Evolutionary conservation across 352 stramenopile genomes (phyloP).

Genomic region (Plasmopara muralis): DNA sequence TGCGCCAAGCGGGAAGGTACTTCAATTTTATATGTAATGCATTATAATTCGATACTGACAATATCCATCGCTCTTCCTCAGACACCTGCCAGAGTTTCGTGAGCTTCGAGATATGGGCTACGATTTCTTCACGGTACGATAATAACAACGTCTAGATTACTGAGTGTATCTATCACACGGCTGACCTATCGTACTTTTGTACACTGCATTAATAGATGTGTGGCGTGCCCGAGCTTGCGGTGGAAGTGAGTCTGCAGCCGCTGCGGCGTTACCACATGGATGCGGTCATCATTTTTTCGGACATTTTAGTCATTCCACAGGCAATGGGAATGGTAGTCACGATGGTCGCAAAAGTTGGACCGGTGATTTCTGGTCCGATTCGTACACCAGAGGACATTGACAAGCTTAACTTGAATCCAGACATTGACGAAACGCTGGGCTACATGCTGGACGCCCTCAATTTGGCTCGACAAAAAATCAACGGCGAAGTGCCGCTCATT

Average conservation of each 20-base stretch:
- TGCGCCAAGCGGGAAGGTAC: conserved; percentile 94
- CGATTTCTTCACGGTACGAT: conserved; percentile 76
- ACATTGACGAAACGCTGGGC: conserved; percentile 91
- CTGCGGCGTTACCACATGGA: conserved; percentile 92
- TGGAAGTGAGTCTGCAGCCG: conserved; percentile 97
- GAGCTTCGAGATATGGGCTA: conserved; percentile 76
- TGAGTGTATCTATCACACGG: too few species aligned
- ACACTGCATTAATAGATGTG: conserved; percentile 51
- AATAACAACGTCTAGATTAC: conserved; percentile 1
- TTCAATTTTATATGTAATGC: neutral
- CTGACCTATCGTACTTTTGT: too few species aligned
- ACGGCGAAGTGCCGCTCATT: conserved; percentile 93
- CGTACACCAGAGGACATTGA: conserved; percentile 84
- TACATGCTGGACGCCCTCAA: conserved; percentile 95
- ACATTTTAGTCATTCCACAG: conserved; percentile 98
- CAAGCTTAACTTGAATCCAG: conserved; percentile 81
- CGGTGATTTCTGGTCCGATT: conserved; percentile 68
- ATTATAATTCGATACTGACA: neutral
- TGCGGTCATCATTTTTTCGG: conserved; percentile 98
- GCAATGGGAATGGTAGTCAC: conserved; percentile 95
- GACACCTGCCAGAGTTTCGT: conserved; percentile 84
- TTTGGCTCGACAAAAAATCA: conserved; percentile 87
- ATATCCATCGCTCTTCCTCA: conserved; percentile 7
- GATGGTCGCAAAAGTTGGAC: conserved; percentile 94
- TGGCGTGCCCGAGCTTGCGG: conserved; percentile 74